Evolutionary conservation across 2,329 filamentous ascomycete species (phyloP), one percentile per base, ranked within the genome.

Genomic region (Colletotrichum shisoi): DNA sequence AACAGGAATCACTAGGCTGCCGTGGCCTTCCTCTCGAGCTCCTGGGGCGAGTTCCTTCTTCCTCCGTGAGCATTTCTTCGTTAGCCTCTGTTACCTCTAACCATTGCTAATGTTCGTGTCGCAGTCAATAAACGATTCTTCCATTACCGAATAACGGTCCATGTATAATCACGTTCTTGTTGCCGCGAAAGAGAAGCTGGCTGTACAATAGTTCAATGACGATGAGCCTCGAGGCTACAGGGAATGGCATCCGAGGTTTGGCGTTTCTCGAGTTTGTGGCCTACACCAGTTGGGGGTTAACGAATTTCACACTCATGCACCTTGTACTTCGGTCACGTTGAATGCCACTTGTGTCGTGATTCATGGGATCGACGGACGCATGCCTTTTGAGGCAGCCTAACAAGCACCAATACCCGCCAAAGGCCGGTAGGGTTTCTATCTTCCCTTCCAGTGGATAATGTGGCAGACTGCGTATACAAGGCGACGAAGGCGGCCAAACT

Each of bases 1-100:
- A 52, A 72, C 57, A 46, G 46, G 4, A 31, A 40, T 1, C 21
- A 66, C 12, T 65, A 91, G 88, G 85, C 81, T 71, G 88, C 87
- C 49, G 84, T 91, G 61, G 84, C 87, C 44, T 88, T 91, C 77
- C 82, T 91, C 71, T 83, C 87, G 65, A 91, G 88, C 80, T 85
- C 86, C 62, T 89, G 87, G 82, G 85, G 86, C 77, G 89, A 91
- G 75, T 80, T 86, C 73, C 83, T 91, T 66, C 82, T 91, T 71
- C 89, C 89, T 77, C 86, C 87, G 85, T 87, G 79, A 79, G 83
- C 76, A 8, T 13, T 13, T 21, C 45, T 9, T 42, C 31, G 3
- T 17, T 3, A 51, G 8, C 58, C 37, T 12, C 17, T 31, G 19
- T 31, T 53, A n/a, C 49, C 17, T 17, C 21, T 24, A 8, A 45